Conservation (phyloP, 805 yeast species). For the Lipomyces chichibuensis region DNA sequence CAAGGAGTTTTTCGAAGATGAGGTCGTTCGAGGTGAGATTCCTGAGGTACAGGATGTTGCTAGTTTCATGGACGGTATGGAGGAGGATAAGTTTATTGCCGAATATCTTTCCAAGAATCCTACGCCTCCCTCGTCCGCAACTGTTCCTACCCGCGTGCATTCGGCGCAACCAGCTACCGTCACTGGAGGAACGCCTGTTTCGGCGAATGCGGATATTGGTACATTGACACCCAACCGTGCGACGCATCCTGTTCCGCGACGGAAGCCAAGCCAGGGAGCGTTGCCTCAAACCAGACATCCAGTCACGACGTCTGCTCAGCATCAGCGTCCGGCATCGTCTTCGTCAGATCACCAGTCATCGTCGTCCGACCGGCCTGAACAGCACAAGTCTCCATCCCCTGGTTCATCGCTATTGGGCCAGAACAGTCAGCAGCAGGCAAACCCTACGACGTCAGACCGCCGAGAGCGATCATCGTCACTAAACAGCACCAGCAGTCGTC, state of each 20-base stretch:
- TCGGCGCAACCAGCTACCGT: slow-evolving; percentile 4
- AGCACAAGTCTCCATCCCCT: not conserved
- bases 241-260: not conserved
- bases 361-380: not conserved
- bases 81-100: slow-evolving; percentile 80
- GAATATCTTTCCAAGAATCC: slow-evolving; percentile 59
- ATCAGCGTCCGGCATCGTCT: not conserved
- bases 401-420: not conserved
- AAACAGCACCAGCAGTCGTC: not conserved
- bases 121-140: slow-evolving; percentile 3
- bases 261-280: slow-evolving; percentile 2
- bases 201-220: slow-evolving; percentile 9
- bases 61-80: slow-evolving; percentile 44
- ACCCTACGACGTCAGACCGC: not conserved
- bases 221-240: not conserved
- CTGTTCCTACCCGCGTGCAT: slow-evolving; percentile 5
- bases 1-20: slow-evolving; percentile 80
- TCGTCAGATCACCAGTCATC: not conserved
- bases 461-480: not conserved
- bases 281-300: not conserved
- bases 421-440: not conserved
- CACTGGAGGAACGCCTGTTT: not conserved
- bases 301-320: not conserved
- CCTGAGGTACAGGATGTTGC: slow-evolving; percentile 40
- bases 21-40: slow-evolving; percentile 65